Conservation (phyloP, 73 alveolate species). For the Blepharisma japonicum region DNA sequence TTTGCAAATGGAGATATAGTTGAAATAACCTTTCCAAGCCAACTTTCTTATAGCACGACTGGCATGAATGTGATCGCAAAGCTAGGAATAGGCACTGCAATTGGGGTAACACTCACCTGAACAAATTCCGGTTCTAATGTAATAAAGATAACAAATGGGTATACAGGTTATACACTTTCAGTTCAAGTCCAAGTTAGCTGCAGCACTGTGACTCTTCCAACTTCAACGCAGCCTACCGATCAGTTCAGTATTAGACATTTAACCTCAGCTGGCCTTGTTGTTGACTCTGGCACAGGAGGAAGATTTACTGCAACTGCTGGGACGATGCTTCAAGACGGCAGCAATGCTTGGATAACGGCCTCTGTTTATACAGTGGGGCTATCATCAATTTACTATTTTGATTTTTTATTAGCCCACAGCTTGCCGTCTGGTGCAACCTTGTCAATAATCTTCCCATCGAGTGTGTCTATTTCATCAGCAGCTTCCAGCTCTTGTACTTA, state of each 20-base stretch:
- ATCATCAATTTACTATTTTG: slow-evolving; percentile 30
- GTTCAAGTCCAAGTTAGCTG: neutral
- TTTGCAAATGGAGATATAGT: neutral
- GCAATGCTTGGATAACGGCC: slow-evolving; percentile 1
- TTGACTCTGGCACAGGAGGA: slow-evolving; percentile 15
- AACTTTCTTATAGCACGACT: neutral
- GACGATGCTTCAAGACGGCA: neutral
- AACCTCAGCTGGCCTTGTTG: neutral
- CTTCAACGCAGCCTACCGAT: neutral
- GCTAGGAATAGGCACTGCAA: neutral
- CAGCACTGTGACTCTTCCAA: neutral
- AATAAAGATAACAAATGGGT: slow-evolving; percentile 17
- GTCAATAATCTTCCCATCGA: slow-evolving; percentile 33
- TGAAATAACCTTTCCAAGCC: slow-evolving; percentile 11
- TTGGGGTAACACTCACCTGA: neutral
- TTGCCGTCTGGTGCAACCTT: slow-evolving; percentile 32
- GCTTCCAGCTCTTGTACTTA: slow-evolving; percentile 31
- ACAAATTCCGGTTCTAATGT: neutral
- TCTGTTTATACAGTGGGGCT: slow-evolving; percentile 22
- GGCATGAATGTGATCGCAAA: neutral
- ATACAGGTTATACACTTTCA: neutral
- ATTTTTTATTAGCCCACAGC: slow-evolving; percentile 28
- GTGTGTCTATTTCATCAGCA: slow-evolving; percentile 32
- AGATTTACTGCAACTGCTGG: slow-evolving; percentile 19
- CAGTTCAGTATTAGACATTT: neutral